Percentiles rank a stretch among this genome's conserved stretches.
These are phyloP conservation scores for Ophiostoma ulmi DNA, from an alignment of 2,329 filamentous ascomycete species.

Conservation along the genomic window DNA sequence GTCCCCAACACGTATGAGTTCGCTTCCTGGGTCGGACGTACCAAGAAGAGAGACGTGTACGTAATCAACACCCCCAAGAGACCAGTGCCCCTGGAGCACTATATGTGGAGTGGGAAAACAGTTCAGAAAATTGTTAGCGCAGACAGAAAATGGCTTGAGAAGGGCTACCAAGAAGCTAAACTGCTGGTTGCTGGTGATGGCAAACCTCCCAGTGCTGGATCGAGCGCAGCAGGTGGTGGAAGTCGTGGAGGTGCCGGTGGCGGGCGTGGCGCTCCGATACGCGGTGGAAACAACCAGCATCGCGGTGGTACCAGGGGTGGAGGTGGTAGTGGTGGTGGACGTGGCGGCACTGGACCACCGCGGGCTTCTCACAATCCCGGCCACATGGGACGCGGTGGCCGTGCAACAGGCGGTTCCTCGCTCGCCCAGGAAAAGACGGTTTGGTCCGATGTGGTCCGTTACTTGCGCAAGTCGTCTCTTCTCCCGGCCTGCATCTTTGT, in stretches of 20 bases:
- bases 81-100: conserved; percentile 91
- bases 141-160: conserved; percentile 85
- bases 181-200: conserved; percentile 32
- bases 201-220: conserved; percentile 38
- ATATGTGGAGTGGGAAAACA: conserved; percentile 87
- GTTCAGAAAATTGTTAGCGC: conserved; percentile 93
- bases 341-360: conserved; percentile 54
- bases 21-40: conserved; percentile 94
- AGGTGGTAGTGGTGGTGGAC: conserved; percentile 47
- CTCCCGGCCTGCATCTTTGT: conserved; percentile 96
- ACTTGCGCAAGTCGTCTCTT: conserved; percentile 77
- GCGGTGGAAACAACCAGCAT: conserved; percentile 30
- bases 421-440: conserved; percentile 92
- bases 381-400: conserved; percentile 84
- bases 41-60: conserved; percentile 98
- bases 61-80: conserved; percentile 96
- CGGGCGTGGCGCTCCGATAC: conserved; percentile 35
- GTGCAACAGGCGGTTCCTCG: conserved; percentile 78
- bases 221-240: background rate
- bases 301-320: conserved; percentile 43
- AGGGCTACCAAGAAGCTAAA: conserved; percentile 76
- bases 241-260: conserved; percentile 39
- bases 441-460: conserved; percentile 94
- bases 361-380: conserved; percentile 61
- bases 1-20: conserved; percentile 98